Evolutionary conservation across 2,329 filamentous ascomycete species (phyloP).

Genomic region (Cladosporium sphaerospermum): DNA sequence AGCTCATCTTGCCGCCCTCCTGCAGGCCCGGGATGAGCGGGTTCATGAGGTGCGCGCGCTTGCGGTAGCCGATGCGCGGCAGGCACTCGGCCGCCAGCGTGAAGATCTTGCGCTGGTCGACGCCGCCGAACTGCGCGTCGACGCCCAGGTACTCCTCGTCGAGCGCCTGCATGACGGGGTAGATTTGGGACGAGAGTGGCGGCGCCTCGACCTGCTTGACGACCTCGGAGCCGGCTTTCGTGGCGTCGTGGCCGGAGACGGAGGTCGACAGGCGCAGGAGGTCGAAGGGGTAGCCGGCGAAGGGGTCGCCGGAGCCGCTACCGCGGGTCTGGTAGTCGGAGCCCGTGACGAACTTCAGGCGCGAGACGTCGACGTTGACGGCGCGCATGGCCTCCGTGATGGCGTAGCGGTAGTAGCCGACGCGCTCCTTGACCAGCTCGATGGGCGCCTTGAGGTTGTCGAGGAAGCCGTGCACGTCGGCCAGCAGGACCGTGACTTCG

Average conservation of each 20-base stretch:
- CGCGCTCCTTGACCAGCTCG: slow-evolving; percentile 76
- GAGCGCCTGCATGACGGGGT: slow-evolving; percentile 81
- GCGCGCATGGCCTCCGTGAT: slow-evolving; percentile 71
- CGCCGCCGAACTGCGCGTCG: slow-evolving; percentile 80
- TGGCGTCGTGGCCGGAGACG: slow-evolving; percentile 72
- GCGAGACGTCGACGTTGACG: slow-evolving; percentile 70
- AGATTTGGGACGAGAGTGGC: slow-evolving; percentile 67
- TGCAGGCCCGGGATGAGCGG: slow-evolving; percentile 81
- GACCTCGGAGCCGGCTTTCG: slow-evolving; percentile 86
- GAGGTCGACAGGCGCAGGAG: slow-evolving; percentile 68
- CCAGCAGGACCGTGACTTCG: slow-evolving; percentile 46
- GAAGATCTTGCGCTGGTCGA: slow-evolving; percentile 86
- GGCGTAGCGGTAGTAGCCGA: slow-evolving; percentile 72
- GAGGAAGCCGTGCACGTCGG: slow-evolving; percentile 61
- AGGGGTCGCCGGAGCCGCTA: slow-evolving; percentile 47
- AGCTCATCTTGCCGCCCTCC: slow-evolving; percentile 73
- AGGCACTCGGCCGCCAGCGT: slow-evolving; percentile 77
- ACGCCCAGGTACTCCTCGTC: slow-evolving; percentile 86
- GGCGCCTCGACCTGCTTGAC: slow-evolving; percentile 85
- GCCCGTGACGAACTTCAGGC: slow-evolving; percentile 77
- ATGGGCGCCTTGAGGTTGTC: slow-evolving; percentile 58
- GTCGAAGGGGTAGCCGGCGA: slow-evolving; percentile 73
- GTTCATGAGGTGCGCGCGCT: slow-evolving; percentile 70
- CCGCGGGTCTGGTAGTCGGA: slow-evolving; percentile 53
- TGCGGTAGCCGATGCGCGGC: slow-evolving; percentile 77